Percentiles rank a stretch among this genome's conserved stretches.
These are phyloP conservation scores for Trichoderma sp. DNA, from an alignment of 2,329 filamentous ascomycete genomes.

Conservation along the genomic window DNA sequence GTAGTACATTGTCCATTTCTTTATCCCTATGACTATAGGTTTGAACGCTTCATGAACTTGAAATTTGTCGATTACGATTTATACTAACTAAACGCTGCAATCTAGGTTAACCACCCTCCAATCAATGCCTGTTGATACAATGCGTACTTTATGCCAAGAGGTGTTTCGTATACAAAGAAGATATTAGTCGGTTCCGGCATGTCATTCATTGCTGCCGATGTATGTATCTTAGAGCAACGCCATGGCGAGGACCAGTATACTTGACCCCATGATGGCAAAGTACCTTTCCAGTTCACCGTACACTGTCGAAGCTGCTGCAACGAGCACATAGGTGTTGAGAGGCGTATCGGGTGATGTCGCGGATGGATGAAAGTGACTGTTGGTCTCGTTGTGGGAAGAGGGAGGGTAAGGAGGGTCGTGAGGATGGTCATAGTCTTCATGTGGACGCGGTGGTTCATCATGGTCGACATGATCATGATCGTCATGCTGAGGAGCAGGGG, in stretches of 20 bases:
- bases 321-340: not conserved
- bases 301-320: conserved; percentile 9
- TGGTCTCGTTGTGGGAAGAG: not conserved
- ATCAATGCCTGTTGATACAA: not conserved
- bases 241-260: not conserved
- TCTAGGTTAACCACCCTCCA: not conserved
- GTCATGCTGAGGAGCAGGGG: not conserved
- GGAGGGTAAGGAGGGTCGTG: not conserved
- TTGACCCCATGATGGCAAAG: not conserved
- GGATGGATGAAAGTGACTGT: not conserved
- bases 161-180: conserved; percentile 19
- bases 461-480: not conserved
- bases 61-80: not conserved
- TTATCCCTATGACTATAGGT: too few relatives aligned
- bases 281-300: not conserved
- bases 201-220: not conserved
- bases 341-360: not conserved
- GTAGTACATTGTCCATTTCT: not conserved
- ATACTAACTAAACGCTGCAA: not conserved
- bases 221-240: not conserved
- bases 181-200: not conserved
- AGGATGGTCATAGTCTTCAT: not conserved
- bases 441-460: not conserved
- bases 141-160: conserved; percentile 2
- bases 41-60: not conserved